Percentiles rank a stretch among this genome's conserved stretches.
phyloP scores from a whole-genome alignment of 306 rosid species.

The Crotalaria pallida region DNA sequence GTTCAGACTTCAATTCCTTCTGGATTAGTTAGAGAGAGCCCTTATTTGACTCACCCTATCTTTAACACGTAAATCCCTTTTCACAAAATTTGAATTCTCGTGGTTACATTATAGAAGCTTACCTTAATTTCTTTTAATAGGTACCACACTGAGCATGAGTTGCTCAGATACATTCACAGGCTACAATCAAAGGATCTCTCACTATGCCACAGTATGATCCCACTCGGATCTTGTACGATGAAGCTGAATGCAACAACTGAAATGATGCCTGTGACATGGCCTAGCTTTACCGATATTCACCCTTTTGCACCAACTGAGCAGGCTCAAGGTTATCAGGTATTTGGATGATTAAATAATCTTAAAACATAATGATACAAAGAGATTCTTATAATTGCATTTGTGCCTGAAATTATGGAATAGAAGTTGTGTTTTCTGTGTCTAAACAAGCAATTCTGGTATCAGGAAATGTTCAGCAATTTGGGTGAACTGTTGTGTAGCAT shows the following conservation, averaged over 20 bases:
- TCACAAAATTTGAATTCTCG: constrained; percentile 4
- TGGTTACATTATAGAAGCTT: constrained; percentile 19
- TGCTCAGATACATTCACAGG: constrained; percentile 76
- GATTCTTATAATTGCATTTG: constrained; percentile 8
- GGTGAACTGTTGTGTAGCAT: constrained; percentile 79
- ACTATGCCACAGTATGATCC: constrained; percentile 97
- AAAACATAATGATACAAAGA: constrained; percentile 7
- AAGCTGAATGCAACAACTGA: constrained; percentile 94
- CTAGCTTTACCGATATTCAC: constrained; percentile 70
- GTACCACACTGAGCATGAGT: constrained; percentile 96
- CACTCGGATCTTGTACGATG: constrained; percentile 98
- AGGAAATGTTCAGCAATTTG: constrained; percentile 93
- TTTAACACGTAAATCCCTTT: constrained; percentile 67
- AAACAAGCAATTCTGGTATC: constrained; percentile 29
- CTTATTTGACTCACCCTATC: constrained; percentile 82
- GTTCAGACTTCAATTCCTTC: constrained; percentile 64
- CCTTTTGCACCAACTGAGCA: constrained; percentile 94
- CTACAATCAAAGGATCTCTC: constrained; percentile 91
- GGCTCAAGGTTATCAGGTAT: constrained; percentile 93
- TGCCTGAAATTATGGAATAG: constrained; percentile 9
- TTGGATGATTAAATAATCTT: constrained; percentile 12
- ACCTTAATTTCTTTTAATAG: constrained; percentile 35
- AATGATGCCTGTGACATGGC: constrained; percentile 99
- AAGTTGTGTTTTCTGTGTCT: constrained; percentile 25
- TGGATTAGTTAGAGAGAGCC: constrained; percentile 63